Base-by-base conservation (phyloP, 495 filamentous ascomycete genomes). In the Penicillium subrubescens region DNA sequence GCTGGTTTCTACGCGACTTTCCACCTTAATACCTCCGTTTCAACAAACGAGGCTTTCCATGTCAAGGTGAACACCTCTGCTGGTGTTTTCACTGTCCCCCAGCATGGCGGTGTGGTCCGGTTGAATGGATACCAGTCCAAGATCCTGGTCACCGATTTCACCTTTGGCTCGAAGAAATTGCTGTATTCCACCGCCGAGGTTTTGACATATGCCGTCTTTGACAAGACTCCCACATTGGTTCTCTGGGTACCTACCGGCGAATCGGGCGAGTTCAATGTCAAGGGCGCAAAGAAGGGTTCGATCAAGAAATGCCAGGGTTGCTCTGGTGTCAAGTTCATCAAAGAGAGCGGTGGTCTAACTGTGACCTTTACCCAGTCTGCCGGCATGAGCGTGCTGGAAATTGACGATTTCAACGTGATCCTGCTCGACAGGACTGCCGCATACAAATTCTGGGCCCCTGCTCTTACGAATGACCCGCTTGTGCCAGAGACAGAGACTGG, bases 171-270 rank as follows among this genome's bases (percentile, higher is more conserved):
- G 10, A 69, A 82, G 48, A 84, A 69, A 15, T 68, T 89, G 10
- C 75, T 87, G 1, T 89, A 89, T 67, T 87, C 86, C 2, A 88
- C 86, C 5, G 84, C 86, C 0, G 86, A 89, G 54, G 76, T 89
- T 11, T 65, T 87, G 15, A 87, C 85, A 6, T 83, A 84, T 52
- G 71, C 80, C 0, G 66, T 81, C 6, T 74, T 84, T 19, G 84
- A 86, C 60, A 73, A 69, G 4, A 72, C 74, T 34, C 79, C 83
- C 6, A 77, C 82, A 2, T 62, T 87, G 15, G 82, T 81, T 5
- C 75, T 88, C 6, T 88, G 83, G 81, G 75, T 84, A 12, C 81
- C 84, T 0, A 75, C 74, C 5, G 84, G 82, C 3, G 84, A 88
- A 65, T 75, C 77, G 2, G 84, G 81, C 29, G 86, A 88, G 65